These are phyloP conservation scores for Populus pruinosa DNA, from an alignment of 345 rosid genomes.

Conservation along the genomic window DNA sequence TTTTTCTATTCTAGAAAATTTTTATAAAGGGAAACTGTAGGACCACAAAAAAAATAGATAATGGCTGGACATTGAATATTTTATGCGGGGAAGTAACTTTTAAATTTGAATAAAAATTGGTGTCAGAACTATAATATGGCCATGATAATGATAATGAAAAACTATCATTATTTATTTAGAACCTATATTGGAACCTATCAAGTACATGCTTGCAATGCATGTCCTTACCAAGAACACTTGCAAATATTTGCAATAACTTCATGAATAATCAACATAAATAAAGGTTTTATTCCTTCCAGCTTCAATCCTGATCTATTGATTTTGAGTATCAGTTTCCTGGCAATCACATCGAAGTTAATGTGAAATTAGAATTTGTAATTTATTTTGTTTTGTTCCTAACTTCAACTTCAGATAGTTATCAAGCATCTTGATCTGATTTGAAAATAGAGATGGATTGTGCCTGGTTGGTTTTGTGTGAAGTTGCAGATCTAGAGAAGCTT, in stretches of 20 bases:
- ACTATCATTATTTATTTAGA: no score
- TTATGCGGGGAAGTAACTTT: no score
- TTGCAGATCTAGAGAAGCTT: neutral
- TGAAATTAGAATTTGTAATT: neutral
- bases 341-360: neutral
- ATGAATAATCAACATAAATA: neutral
- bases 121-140: no score
- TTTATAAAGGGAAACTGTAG: no score
- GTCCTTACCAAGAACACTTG: neutral
- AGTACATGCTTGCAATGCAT: no score
- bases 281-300: neutral
- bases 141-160: no score
- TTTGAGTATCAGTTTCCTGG: neutral
- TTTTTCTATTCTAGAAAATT: no score
- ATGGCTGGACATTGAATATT: no score
- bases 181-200: no score
- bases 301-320: neutral
- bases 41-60: no score
- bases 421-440: neutral
- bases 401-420: neutral
- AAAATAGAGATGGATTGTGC: neutral
- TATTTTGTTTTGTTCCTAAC: neutral
- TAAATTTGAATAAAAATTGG: no score
- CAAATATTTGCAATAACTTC: neutral
- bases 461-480: no score